phyloP scores from a whole-genome alignment of 208 protist genomes.

The Polymyxa betae region DNA sequence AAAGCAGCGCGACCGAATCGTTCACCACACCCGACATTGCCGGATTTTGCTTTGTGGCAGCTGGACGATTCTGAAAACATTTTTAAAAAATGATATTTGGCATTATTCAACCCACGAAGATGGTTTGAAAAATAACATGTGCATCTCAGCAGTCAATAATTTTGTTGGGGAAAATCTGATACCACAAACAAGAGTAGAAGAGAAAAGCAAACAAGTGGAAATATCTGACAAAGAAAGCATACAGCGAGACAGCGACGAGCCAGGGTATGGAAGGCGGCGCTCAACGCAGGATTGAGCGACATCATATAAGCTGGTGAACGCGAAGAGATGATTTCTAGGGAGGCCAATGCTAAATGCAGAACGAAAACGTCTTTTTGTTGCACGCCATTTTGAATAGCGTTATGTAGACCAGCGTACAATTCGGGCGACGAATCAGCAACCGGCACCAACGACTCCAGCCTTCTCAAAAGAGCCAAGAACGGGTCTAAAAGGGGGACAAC shows the following conservation, averaged over 20 bases:
- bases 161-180: too few relatives aligned
- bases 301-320: background rate
- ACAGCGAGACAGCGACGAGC: background rate
- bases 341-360: background rate
- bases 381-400: background rate
- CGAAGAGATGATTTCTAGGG: background rate
- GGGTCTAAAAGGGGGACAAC: background rate
- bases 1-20: conserved; percentile 2
- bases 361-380: conserved; percentile 40
- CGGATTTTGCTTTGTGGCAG: background rate
- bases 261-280: background rate
- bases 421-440: background rate
- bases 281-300: background rate
- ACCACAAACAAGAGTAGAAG: too few relatives aligned
- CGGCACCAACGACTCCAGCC: background rate
- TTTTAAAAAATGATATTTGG: too few relatives aligned
- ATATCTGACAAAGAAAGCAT: background rate
- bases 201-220: too few relatives aligned
- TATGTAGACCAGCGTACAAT: background rate
- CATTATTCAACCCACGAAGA: too few relatives aligned
- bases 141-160: too few relatives aligned
- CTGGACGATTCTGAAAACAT: too few relatives aligned
- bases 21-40: background rate
- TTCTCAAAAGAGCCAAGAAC: background rate
- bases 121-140: too few relatives aligned